Evolutionary conservation across 495 filamentous ascomycete genomes (phyloP).

Genomic region (Daldinia decipiens): DNA sequence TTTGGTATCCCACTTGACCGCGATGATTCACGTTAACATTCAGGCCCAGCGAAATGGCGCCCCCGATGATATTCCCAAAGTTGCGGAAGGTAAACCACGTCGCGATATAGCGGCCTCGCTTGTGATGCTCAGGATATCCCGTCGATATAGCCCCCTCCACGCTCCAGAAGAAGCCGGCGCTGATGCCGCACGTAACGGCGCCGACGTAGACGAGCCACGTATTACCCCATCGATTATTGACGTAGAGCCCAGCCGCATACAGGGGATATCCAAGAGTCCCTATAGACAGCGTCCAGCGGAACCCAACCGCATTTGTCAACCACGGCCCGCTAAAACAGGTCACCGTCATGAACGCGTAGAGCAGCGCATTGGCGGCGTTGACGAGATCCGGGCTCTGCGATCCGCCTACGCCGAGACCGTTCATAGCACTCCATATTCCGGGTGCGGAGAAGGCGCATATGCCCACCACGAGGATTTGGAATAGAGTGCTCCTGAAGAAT

Average conservation of each 20-base stretch:
- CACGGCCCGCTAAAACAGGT: slow-evolving; percentile 59
- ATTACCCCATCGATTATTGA: slow-evolving; percentile 60
- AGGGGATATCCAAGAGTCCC: slow-evolving; percentile 61
- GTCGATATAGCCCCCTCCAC: slow-evolving; percentile 62
- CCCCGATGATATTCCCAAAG: slow-evolving; percentile 60
- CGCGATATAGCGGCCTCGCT: slow-evolving; percentile 59
- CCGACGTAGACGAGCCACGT: slow-evolving; percentile 62
- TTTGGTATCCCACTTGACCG: slow-evolving; percentile 59
- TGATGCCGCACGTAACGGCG: slow-evolving; percentile 58
- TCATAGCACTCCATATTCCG: slow-evolving; percentile 63
- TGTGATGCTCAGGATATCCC: slow-evolving; percentile 59
- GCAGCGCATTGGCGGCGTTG: slow-evolving; percentile 63
- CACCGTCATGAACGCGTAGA: slow-evolving; percentile 55
- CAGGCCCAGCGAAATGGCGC: slow-evolving; percentile 58
- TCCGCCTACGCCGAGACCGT: slow-evolving; percentile 60
- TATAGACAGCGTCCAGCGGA: slow-evolving; percentile 58
- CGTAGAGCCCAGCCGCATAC: slow-evolving; percentile 60
- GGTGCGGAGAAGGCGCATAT: slow-evolving; percentile 48
- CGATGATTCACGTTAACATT: slow-evolving; percentile 53
- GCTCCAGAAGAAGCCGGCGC: slow-evolving; percentile 60
- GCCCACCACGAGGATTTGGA: slow-evolving; percentile 41
- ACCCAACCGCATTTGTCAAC: slow-evolving; percentile 56
- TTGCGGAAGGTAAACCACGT: slow-evolving; percentile 63
- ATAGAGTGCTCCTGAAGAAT: slow-evolving; percentile 39
- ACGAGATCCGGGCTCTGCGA: slow-evolving; percentile 57